Evolutionary conservation across 495 filamentous ascomycete genomes (phyloP).

Genomic region (Penicillium parvum): DNA sequence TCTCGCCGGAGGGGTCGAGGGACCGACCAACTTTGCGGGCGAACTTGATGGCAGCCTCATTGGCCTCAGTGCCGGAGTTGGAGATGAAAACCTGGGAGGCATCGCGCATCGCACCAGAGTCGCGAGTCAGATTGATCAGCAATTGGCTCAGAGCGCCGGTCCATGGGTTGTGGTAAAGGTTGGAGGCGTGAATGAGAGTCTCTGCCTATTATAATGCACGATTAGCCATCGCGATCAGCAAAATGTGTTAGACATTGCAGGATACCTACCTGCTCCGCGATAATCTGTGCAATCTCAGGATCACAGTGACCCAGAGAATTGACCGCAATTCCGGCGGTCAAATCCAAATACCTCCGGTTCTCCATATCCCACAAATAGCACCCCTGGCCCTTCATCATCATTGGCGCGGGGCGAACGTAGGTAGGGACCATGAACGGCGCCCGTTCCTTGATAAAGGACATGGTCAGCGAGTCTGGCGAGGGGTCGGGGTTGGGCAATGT

Average conservation of each 20-base stretch:
- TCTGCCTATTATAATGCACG: conserved; percentile 46
- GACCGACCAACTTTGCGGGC: conserved; percentile 83
- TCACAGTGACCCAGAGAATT: conserved; percentile 89
- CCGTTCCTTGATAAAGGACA: conserved; percentile 66
- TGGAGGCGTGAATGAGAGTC: conserved; percentile 83
- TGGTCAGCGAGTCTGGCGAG: conserved; percentile 65
- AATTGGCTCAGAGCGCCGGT: conserved; percentile 78
- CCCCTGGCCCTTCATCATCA: conserved; percentile 83
- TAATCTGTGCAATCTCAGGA: conserved; percentile 60
- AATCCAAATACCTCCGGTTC: conserved; percentile 83
- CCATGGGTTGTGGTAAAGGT: conserved; percentile 95
- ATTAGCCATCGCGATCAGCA: conserved; percentile 15
- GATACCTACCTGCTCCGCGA: conserved; percentile 64
- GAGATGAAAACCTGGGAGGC: conserved; percentile 84
- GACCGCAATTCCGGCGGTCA: conserved; percentile 94
- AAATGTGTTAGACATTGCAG: not conserved
- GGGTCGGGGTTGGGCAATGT: conserved; percentile 74
- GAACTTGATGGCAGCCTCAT: conserved; percentile 97
- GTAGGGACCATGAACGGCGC: conserved; percentile 89
- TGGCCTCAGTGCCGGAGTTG: conserved; percentile 93
- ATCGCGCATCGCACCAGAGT: conserved; percentile 73
- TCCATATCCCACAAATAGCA: conserved; percentile 88
- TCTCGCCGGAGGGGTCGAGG: conserved; percentile 62
- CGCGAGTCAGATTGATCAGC: conserved; percentile 72
- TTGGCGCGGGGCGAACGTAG: conserved; percentile 83